phyloP scores from a whole-genome alignment of 1,284 basidiomycete species.

The Cryptococcus sp. region DNA sequence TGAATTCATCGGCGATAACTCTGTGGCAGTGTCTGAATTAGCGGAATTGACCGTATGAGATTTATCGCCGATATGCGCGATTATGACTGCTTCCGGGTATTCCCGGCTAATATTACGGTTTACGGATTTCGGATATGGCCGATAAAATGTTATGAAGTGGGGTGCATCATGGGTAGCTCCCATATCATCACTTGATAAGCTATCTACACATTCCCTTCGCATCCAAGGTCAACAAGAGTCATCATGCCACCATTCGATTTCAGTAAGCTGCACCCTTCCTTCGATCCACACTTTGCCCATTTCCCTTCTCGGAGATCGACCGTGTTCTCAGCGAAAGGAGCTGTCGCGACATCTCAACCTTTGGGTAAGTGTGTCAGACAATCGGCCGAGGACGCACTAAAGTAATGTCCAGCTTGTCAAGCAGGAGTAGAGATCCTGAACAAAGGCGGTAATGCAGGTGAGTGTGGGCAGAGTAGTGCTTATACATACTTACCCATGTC shows the following conservation, averaged over 20 bases:
- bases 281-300: constrained; percentile 39
- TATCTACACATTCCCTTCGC: too few relatives aligned
- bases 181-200: too few relatives aligned
- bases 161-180: too few relatives aligned
- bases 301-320: constrained; percentile 41
- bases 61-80: too few relatives aligned
- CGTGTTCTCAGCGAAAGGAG: constrained; percentile 60
- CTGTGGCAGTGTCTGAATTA: background rate
- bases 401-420: constrained; percentile 57
- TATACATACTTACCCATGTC: background rate
- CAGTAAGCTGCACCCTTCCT: constrained; percentile 33
- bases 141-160: too few relatives aligned
- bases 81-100: too few relatives aligned
- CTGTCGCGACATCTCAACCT: constrained; percentile 85
- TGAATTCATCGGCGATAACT: background rate
- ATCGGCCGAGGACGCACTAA: constrained; percentile 4
- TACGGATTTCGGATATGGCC: too few relatives aligned
- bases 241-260: constrained; percentile 37
- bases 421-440: constrained; percentile 83
- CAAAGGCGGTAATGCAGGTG: constrained; percentile 82
- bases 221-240: too few relatives aligned
- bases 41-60: too few relatives aligned
- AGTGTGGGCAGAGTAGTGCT: background rate
- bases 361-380: constrained; percentile 46
- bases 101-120: too few relatives aligned